A percentile compares a stretch with the other conserved stretches of the same genome.
Conservation (phyloP, 345 rosid genomes). For the Moricandia arvensis region DNA sequence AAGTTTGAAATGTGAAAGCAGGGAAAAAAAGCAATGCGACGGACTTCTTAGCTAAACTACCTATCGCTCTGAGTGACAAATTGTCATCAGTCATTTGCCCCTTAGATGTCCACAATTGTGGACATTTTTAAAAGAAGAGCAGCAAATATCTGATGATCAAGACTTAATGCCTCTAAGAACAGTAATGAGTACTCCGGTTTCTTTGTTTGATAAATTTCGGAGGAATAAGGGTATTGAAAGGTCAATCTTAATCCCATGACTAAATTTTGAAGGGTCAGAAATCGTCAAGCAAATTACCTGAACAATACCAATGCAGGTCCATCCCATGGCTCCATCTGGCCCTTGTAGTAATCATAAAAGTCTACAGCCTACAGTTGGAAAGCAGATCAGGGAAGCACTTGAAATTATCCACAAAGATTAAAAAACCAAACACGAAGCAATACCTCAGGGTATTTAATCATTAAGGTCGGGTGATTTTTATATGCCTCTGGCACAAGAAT, state of each 20-base stretch:
- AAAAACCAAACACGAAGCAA: conserved; percentile 4
- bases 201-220: conserved; percentile 1
- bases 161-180: conserved; percentile 19
- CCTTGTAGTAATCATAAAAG: conserved; percentile 96
- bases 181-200: not conserved
- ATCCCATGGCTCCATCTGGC: conserved; percentile 99
- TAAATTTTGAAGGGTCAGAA: not conserved
- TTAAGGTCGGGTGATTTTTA: conserved; percentile 89
- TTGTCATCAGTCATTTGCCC: conserved; percentile 17
- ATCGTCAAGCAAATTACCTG: conserved; percentile 54
- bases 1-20: conserved; percentile 15
- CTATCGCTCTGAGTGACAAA: conserved; percentile 10
- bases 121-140: conserved; percentile 3
- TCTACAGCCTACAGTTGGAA: conserved; percentile 63
- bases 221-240: not conserved
- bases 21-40: conserved; percentile 7
- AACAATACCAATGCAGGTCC: conserved; percentile 96
- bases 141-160: conserved; percentile 23
- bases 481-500: conserved; percentile 99
- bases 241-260: conserved; percentile 14
- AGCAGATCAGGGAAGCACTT: conserved; percentile 19
- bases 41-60: conserved; percentile 14
- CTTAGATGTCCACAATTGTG: conserved; percentile 11
- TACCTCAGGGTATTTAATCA: conserved; percentile 95
- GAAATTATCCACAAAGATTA: conserved; percentile 11